Percentiles rank a stretch among this genome's conserved stretches.
These are phyloP conservation scores for Penicillium longicatenatum DNA, from an alignment of 495 filamentous ascomycete species.

Conservation along the genomic window DNA sequence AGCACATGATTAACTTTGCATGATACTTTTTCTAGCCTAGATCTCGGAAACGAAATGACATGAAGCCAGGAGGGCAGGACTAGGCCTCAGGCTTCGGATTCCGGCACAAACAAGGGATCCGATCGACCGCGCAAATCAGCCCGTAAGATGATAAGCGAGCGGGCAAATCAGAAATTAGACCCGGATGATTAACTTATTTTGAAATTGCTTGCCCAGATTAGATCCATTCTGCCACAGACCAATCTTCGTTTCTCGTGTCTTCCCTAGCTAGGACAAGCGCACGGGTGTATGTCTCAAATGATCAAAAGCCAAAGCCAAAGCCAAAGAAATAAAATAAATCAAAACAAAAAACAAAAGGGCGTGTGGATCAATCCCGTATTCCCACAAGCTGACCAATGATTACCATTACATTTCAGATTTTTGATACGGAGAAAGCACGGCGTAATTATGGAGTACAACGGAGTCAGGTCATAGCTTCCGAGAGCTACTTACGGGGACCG, in stretches of 20 bases:
- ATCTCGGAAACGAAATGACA: neutral
- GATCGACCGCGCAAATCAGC: slow-evolving; percentile 6
- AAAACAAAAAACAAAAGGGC: neutral
- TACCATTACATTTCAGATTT: neutral
- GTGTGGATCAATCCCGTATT: neutral
- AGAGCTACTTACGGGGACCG: neutral
- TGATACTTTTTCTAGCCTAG: neutral
- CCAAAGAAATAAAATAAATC: too few relatives aligned
- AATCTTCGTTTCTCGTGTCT: neutral
- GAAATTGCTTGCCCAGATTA: neutral
- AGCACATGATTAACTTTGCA: neutral
- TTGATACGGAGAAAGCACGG: neutral
- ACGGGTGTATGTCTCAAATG: slow-evolving; percentile 3
- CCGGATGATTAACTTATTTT: neutral
- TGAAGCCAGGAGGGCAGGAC: neutral
- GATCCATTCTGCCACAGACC: neutral
- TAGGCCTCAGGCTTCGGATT: neutral
- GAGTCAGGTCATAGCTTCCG: neutral
- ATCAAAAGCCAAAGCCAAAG: neutral
- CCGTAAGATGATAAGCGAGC: slow-evolving; percentile 5
- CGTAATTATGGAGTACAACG: neutral
- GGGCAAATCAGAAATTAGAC: neutral
- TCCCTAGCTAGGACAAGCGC: neutral
- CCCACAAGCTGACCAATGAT: neutral
- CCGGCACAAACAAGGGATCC: neutral